Evolutionary conservation across 2,329 filamentous ascomycete genomes (phyloP), one percentile per base, ranked within the genome.

Genomic region (Aspergillus terreus): DNA sequence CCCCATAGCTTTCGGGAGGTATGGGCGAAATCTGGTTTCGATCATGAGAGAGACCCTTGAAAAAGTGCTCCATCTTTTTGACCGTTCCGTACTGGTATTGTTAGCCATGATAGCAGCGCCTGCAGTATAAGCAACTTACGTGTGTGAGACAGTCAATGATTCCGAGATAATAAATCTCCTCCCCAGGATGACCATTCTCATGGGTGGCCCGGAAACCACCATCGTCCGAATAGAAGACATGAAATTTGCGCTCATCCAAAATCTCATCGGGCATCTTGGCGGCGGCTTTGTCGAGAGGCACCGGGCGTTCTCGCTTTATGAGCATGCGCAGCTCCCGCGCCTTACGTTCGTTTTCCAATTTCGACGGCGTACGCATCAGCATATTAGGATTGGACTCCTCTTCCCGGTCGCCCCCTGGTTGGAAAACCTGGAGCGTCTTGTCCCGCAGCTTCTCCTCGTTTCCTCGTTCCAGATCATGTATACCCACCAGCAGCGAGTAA

Each of bases 81-180:
- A 96, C 82, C 58, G 92, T 84, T 60, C 91, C 91, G 70, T 97
- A 99, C 90, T 95, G 48, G 57, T 48, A 51, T 14, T 32, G 25
- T 27, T 4, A 19, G 30, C 15, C 11, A 30, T 19, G 35, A 12
- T 25, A 45, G 27, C 27, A 30, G 27, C 25, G 10, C 7, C 23
- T 6, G 23, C 27, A 11, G 27, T 11, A 19, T 36, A 46, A 41
- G 10, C 48, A 45, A 82, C 89, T 83, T 81, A 95, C 91, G 70
- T 96, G 90, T 63, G 94, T 99, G 63, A 99, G 78, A 71, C 94
- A 99, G 73, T 99, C 94, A 70, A 99, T 99, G 63, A 99, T 95
- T 33, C 94, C 95, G 6, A 99, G 83, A 68, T 99, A 99, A 72
- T 99, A 99, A 40, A 99, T 91, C 72, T 96, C 90, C 49, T 96